Percentiles rank a stretch among this genome's conserved stretches.
Conservation (phyloP, 2,329 filamentous ascomycete genomes). For the Macrophomina pseudophaseolina region DNA sequence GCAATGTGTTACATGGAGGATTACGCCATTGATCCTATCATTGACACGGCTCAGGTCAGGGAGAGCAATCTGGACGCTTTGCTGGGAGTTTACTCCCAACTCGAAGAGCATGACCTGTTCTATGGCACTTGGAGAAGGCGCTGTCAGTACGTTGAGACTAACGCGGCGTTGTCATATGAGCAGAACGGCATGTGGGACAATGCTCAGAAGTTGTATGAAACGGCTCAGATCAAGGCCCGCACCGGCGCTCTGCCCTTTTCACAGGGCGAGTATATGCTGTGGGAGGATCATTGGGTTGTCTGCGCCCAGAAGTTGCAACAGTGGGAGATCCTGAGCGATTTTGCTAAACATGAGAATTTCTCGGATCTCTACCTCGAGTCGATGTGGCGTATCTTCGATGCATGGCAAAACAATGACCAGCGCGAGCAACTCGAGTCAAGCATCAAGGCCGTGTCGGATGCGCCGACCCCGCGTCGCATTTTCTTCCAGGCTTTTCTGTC, state of each 20-base stretch:
- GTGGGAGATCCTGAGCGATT: constrained; percentile 97
- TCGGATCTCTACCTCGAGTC: constrained; percentile 95
- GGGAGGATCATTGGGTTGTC: constrained; percentile 99
- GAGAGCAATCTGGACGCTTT: constrained; percentile 96
- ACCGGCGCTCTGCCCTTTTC: constrained; percentile 97
- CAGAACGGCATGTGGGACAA: constrained; percentile 99
- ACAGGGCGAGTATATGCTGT: constrained; percentile 96
- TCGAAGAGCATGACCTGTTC: constrained; percentile 96
- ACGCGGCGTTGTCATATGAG: constrained; percentile 95
- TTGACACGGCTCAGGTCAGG: constrained; percentile 81
- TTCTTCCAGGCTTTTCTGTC: constrained; percentile 99
- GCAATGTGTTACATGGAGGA: constrained; percentile 89
- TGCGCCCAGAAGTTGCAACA: constrained; percentile 98
- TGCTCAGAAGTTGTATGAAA: constrained; percentile 94
- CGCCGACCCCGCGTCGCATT: constrained; percentile 86
- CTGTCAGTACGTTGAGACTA: constrained; percentile 96
- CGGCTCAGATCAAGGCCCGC: constrained; percentile 93
- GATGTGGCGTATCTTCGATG: constrained; percentile 93
- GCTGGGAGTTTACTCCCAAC: constrained; percentile 86
- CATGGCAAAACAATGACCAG: constrained; percentile 86
- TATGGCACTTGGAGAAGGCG: constrained; percentile 96
- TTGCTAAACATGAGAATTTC: constrained; percentile 98
- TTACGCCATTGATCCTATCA: constrained; percentile 78
- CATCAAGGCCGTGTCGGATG: constrained; percentile 97
- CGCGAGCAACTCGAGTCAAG: constrained; percentile 89